phyloP scores from a whole-genome alignment of 495 filamentous ascomycete genomes.

The Aspergillus sclerotiicarbonarius region DNA sequence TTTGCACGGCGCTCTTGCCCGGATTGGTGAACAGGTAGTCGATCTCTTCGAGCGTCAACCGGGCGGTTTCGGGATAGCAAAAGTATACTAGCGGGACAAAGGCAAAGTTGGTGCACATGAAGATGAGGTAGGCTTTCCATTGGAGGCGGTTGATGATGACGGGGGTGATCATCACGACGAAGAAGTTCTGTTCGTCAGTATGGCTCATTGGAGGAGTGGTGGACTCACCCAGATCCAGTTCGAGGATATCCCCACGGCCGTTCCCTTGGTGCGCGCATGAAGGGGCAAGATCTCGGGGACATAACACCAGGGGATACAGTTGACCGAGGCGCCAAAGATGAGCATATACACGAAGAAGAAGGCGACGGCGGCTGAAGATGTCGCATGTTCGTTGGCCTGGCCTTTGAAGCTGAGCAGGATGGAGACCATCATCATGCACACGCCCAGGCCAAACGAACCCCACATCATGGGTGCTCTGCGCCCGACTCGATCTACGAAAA shows the following conservation, averaged over 20 bases:
- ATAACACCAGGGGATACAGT: constrained; percentile 49
- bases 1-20: constrained; percentile 16
- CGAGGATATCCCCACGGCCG: constrained; percentile 38
- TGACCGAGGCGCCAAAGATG: constrained; percentile 46
- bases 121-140: constrained; percentile 63
- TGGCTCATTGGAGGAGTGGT: not conserved
- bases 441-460: constrained; percentile 46
- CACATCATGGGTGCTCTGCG: constrained; percentile 59
- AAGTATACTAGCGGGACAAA: constrained; percentile 47
- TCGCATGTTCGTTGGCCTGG: constrained; percentile 30
- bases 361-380: constrained; percentile 34
- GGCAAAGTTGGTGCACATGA: constrained; percentile 53
- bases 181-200: constrained; percentile 41
- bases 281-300: constrained; percentile 46
- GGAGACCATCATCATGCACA: constrained; percentile 53
- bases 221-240: constrained; percentile 43
- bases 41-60: constrained; percentile 42
- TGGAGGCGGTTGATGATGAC: constrained; percentile 50
- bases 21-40: constrained; percentile 31
- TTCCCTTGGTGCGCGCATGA: constrained; percentile 41
- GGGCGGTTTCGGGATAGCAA: constrained; percentile 44
- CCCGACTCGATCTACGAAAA: constrained; percentile 50
- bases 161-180: constrained; percentile 60
- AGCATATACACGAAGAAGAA: constrained; percentile 54
- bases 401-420: constrained; percentile 42